Evolutionary conservation across 2,329 filamentous ascomycete species (phyloP), one percentile per base, ranked within the genome.

Genomic region (Sclerotinia trifoliorum): DNA sequence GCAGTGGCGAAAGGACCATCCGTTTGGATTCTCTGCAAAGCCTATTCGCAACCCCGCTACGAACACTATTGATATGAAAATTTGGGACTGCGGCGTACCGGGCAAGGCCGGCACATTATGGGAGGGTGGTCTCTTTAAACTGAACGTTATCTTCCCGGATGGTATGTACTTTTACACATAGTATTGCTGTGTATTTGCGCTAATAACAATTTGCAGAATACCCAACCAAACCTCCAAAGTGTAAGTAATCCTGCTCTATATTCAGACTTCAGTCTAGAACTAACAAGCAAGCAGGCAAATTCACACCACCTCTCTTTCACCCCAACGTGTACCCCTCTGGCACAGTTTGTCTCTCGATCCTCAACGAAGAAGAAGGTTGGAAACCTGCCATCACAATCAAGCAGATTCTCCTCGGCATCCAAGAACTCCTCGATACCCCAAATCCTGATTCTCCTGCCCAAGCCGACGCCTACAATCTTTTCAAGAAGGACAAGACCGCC

Each of bases 291-390:
- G 0, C 17, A 67, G 94, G 94, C 88, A 97, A 97, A 86, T 99
- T 99, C 78, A 87, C 90, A 0, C 95, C 95, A 17, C 94, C 95
- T 29, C 88, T 99, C 52, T 99, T 99, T 83, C 95, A 99, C 78
- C 95, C 95, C 0, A 99, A 99, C 79, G 95, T 99, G 74, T 99
- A 99, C 79, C 95, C 95, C 0, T 98, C 94, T 0, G 96, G 95
- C 73, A 99, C 95, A 60, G 95, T 99, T 71, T 99, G 95, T 78
- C 86, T 99, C 29, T 97, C 93, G 39, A 99, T 99, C 73, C 82
- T 99, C 73, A 99, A 98, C 81, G 96, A 99, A 79, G 95, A 99
- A 76, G 95, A 99, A 79, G 94, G 92, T 8, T 99, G 96, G 95
- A 96, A 96, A 80, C 96, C 95, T 0, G 94, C 95, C 8, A 99